These are phyloP conservation scores for Tricholoma furcatifolium DNA, from an alignment of 768 basidiomycete genomes.

Conservation along the genomic window DNA sequence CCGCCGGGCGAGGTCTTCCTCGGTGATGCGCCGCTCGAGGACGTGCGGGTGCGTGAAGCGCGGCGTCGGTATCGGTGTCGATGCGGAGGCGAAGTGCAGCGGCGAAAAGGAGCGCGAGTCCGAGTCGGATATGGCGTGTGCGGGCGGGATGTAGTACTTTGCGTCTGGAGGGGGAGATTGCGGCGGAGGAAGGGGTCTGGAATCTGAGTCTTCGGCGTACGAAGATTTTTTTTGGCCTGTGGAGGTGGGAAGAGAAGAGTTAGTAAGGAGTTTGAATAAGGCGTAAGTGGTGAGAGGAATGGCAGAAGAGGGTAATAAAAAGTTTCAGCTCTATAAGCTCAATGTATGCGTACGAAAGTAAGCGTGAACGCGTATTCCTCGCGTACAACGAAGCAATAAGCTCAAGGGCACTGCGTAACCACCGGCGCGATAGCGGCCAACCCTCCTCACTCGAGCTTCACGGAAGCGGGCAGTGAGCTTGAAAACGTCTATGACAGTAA, in stretches of 20 bases:
- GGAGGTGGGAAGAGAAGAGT: not conserved
- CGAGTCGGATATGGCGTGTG: slow-evolving; percentile 43
- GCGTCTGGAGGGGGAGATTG: slow-evolving; percentile 10
- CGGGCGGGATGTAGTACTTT: slow-evolving; percentile 45
- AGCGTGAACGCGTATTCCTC: too few relatives aligned
- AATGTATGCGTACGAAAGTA: too few relatives aligned
- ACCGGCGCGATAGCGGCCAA: too few relatives aligned
- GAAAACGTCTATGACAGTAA: too few relatives aligned
- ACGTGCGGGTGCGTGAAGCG: slow-evolving; percentile 15
- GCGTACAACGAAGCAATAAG: too few relatives aligned
- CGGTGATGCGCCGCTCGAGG: slow-evolving; percentile 31
- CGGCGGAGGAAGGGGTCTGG: slow-evolving; percentile 22
- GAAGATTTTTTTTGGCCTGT: not conserved
- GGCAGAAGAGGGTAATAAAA: too few relatives aligned
- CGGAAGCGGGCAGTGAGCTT: too few relatives aligned
- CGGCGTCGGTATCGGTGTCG: not conserved
- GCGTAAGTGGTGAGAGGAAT: too few relatives aligned
- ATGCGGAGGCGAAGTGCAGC: not conserved
- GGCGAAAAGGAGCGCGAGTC: not conserved
- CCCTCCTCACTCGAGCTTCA: too few relatives aligned
- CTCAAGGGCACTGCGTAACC: too few relatives aligned
- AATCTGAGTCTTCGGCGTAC: not conserved
- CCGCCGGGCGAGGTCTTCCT: slow-evolving; percentile 25
- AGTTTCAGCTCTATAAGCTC: too few relatives aligned
- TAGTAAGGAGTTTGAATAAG: too few relatives aligned